Evolutionary conservation across 306 rosid species (phyloP), one percentile per base, ranked within the genome.

Genomic region (Glycine tomentella): DNA sequence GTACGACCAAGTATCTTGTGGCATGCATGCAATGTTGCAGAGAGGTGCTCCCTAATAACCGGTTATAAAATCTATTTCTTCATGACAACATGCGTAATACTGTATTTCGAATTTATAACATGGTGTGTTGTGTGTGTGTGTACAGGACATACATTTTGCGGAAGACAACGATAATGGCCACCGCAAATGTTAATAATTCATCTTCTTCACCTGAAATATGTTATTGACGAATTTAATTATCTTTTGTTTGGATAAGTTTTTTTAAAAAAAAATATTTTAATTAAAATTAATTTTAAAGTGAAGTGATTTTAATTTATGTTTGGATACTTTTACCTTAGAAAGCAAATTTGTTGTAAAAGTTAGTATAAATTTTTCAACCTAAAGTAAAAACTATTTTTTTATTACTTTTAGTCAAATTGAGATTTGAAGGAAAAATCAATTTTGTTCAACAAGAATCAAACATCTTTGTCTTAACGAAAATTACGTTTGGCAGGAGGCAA

Each of bases 1-100:
- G 80, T 81, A 73, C 74, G 48, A 38, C 50, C 20, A 76, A 59
- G 61, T 83, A 38, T 63, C 67, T 72, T 53, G 74, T 78, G 83
- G 65, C 56, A 83, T 78, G 80, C 86, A 83, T 72, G 86, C 69
- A 46, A 34, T 36, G 68, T 12, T 76, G 66, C 72, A 81, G 42
- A 68, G 65, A 40, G 40, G 25, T 73, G 74, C 80, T 20, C 50
- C 46, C 68, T 25, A 61, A 63, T 17, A 53, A 53, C 74, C 74
- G 34, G 84, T 44, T 72, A 59, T 20, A 52, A 46, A 72, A 51
- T 46, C 77, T 62, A 50, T 20, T 80, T 81, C 76, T 17, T 44
- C 55, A 67, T 48, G 9, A 46, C 74, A 14, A 40, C 38, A 74
- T 70, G 52, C 25, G 65, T 70, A 20, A 36, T 57, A 9, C 14